Evolutionary conservation across 1,139 yeast genomes (phyloP), one percentile per base, ranked within the genome.

Genomic region (Blastobotrys niveus): DNA sequence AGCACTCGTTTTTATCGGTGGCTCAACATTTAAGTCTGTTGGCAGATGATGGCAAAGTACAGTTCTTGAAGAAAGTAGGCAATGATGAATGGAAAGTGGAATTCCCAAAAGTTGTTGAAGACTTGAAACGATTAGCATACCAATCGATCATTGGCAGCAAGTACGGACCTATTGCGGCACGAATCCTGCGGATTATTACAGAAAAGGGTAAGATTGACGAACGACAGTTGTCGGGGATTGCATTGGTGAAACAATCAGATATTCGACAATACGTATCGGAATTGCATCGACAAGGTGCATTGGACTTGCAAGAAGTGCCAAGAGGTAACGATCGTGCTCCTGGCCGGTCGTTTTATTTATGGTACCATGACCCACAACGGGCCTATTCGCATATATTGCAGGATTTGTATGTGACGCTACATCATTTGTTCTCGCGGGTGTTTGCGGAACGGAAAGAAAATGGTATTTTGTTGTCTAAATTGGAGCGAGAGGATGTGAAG

Each of bases 251-350:
- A 53, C 93, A 86, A 47, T 78, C 78, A 51, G 83, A 82, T 26
- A 86, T 88, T 7, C 73, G 96, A 49, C 78, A 62, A 36, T 60
- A 61, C 29, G 57, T 66, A 40, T 54, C 65, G 15, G 59, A 62
- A 17, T 57, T 69, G 34, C 70, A 68, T 44, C 56, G 52, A 20
- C 55, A 58, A 38, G 72, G 72, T 8, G 65, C 68, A 38, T 56
- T 69, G n/a, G 71, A 70, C 38, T 55, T 70, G 18, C 97, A 91
- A 63, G 98, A 93, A 66, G 84, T 91, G 26, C 97, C 98, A 7
- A 76, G 93, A 58, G 82, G 95, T 29, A 82, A 81, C 26, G 97
- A 89, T 62, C 74, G 98, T 52, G 91, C 95, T 2, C 96, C 97
- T 0, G 80, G 87, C 34, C 79, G 94, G 54, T 82, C 96, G 1